Conservation (phyloP, 164 flowering plant genomes). For the Annona cherimola region DNA sequence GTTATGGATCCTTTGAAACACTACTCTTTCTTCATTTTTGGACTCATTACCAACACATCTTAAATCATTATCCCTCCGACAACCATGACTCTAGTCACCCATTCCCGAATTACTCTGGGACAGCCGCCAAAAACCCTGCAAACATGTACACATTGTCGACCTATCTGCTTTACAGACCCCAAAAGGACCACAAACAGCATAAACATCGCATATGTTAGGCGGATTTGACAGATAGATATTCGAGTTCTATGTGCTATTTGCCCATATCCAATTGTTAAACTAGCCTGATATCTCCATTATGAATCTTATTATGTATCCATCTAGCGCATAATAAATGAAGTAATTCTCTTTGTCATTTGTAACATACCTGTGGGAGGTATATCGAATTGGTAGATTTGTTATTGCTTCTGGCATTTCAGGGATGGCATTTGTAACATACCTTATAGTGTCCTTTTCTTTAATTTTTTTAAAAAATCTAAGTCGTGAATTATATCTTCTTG, state of each 20-base stretch:
- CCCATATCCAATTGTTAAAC: slow-evolving; percentile 12
- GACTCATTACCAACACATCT: slow-evolving; percentile 8
- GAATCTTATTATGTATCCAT: slow-evolving; percentile 3
- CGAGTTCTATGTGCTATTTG: slow-evolving; percentile 2
- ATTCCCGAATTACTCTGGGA: slow-evolving; percentile 11
- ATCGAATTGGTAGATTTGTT: not conserved
- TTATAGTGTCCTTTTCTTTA: no score
- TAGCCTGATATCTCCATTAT: slow-evolving; percentile 17
- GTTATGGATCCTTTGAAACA: slow-evolving; percentile 13
- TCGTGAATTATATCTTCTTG: no score
- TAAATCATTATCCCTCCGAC: slow-evolving; percentile 14
- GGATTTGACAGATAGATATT: slow-evolving; percentile 19
- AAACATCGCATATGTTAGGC: slow-evolving; percentile 8
- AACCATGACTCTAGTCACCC: slow-evolving; percentile 14
- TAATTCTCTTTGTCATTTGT: slow-evolving; percentile 3
- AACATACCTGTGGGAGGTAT: slow-evolving; percentile 8
- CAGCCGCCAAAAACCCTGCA: slow-evolving; percentile 10
- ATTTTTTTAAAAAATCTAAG: no score
- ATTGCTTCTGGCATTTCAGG: not conserved
- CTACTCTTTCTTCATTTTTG: slow-evolving; percentile 13
- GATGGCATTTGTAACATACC: no score
- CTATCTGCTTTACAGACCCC: slow-evolving; percentile 14
- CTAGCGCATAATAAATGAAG: slow-evolving; percentile 7
- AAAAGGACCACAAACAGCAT: slow-evolving; percentile 21
- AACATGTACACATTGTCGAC: slow-evolving; percentile 11